Conservation (phyloP, 805 yeast species). For the Barnettozyma populi region DNA sequence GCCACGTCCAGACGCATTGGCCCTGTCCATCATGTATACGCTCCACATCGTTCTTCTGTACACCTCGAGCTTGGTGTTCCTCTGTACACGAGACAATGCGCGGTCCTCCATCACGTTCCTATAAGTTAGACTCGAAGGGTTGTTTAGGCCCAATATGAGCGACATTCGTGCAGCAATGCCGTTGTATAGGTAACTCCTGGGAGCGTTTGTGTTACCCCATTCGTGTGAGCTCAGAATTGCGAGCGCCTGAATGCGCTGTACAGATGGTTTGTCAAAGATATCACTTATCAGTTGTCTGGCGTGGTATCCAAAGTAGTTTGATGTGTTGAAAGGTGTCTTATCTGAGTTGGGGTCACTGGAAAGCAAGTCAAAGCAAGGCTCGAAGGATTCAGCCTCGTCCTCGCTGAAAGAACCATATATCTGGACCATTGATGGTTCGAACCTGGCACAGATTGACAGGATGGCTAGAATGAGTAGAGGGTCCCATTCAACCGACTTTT, state of each 20-base stretch:
- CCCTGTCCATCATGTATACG: constrained; percentile 38
- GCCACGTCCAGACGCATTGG: constrained; percentile 33
- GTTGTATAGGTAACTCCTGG: constrained; percentile 32
- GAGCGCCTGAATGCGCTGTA: constrained; percentile 34
- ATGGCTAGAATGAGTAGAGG: constrained; percentile 33
- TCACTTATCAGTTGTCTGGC: constrained; percentile 29
- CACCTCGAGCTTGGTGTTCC: constrained; percentile 26
- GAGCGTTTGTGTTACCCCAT: constrained; percentile 36
- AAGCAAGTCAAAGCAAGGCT: constrained; percentile 18
- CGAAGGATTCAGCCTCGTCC: constrained; percentile 25
- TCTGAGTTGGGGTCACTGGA: not conserved
- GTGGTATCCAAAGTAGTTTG: constrained; percentile 36
- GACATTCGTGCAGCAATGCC: constrained; percentile 39
- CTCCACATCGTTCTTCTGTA: constrained; percentile 36
- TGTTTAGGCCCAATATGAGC: constrained; percentile 29
- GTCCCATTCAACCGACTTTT: constrained; percentile 9
- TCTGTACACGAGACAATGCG: not conserved
- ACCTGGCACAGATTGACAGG: constrained; percentile 31
- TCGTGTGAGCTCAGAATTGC: constrained; percentile 34
- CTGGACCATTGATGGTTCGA: constrained; percentile 28
- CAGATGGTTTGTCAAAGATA: constrained; percentile 34
- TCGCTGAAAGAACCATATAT: constrained; percentile 32
- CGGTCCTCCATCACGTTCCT: constrained; percentile 7
- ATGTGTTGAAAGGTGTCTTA: constrained; percentile 27
- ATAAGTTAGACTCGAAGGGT: constrained; percentile 17